A percentile compares a stretch with the other conserved stretches of the same genome.
phyloP scores from a whole-genome alignment of 768 basidiomycete species.

The Hypsizygus marmoreus region DNA sequence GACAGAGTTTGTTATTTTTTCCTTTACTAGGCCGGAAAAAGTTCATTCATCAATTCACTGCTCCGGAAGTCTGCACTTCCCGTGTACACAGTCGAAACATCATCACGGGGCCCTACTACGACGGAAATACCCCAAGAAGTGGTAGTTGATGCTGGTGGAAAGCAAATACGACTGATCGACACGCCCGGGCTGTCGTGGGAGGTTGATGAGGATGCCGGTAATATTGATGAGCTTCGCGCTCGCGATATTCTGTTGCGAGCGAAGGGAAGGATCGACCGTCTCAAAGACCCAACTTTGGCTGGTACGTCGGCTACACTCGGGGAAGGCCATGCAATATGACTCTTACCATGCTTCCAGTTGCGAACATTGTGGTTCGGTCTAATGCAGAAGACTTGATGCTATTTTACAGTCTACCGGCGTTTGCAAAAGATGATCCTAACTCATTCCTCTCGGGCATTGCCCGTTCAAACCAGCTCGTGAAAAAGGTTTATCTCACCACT shows the following conservation, averaged over 20 bases:
- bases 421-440: slow-evolving; percentile 62
- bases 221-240: slow-evolving; percentile 43
- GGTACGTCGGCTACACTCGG: slow-evolving; percentile 45
- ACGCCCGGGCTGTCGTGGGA: slow-evolving; percentile 82
- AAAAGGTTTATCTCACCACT: slow-evolving; percentile 55
- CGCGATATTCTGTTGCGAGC: slow-evolving; percentile 79
- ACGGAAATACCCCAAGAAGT: slow-evolving; percentile 69
- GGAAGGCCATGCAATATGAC: slow-evolving; percentile 11
- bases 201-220: slow-evolving; percentile 39
- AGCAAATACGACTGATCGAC: slow-evolving; percentile 71
- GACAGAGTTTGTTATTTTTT: slow-evolving; percentile 5
- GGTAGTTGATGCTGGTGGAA: slow-evolving; percentile 45
- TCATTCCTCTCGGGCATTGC: slow-evolving; percentile 81
- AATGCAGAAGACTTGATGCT: slow-evolving; percentile 86
- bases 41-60: slow-evolving; percentile 82
- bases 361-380: slow-evolving; percentile 67
- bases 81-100: slow-evolving; percentile 57
- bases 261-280: slow-evolving; percentile 78
- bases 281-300: slow-evolving; percentile 77
- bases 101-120: slow-evolving; percentile 68
- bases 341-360: slow-evolving; percentile 42
- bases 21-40: slow-evolving; percentile 73
- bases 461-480: slow-evolving; percentile 71
- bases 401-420: slow-evolving; percentile 82
- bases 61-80: slow-evolving; percentile 50